phyloP scores from a whole-genome alignment of 257 asterid species.

The Solanum neorickii region DNA sequence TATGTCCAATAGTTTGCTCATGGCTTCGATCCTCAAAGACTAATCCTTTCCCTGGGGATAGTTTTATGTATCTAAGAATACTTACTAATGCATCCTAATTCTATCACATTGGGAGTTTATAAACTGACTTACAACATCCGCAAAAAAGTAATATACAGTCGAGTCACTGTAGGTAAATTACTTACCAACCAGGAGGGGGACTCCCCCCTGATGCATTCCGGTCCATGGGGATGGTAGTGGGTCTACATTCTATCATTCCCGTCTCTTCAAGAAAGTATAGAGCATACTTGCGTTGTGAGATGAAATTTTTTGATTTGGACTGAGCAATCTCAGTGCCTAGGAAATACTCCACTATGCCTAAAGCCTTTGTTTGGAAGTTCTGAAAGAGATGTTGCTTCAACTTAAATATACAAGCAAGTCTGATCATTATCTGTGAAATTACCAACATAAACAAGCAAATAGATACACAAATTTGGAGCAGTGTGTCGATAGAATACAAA shows the following conservation, averaged over 20 bases:
- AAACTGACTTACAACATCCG: neutral
- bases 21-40: neutral
- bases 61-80: neutral
- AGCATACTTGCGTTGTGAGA: neutral
- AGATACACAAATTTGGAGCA: neutral
- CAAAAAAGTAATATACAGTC: neutral
- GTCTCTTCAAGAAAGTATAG: neutral
- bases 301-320: neutral
- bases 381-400: neutral
- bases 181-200: neutral
- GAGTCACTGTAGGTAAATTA: neutral
- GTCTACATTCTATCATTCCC: neutral
- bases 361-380: neutral
- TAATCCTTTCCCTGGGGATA: neutral
- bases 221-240: neutral
- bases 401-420: neutral
- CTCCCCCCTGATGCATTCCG: neutral
- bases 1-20: neutral
- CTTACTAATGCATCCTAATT: neutral
- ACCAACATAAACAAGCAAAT: neutral
- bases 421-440: neutral
- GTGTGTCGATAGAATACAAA: neutral
- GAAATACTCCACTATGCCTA: neutral
- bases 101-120: neutral
- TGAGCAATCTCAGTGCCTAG: neutral